Evolutionary conservation across 2,329 filamentous ascomycete genomes (phyloP).

Genomic region (Claviceps digitariae): DNA sequence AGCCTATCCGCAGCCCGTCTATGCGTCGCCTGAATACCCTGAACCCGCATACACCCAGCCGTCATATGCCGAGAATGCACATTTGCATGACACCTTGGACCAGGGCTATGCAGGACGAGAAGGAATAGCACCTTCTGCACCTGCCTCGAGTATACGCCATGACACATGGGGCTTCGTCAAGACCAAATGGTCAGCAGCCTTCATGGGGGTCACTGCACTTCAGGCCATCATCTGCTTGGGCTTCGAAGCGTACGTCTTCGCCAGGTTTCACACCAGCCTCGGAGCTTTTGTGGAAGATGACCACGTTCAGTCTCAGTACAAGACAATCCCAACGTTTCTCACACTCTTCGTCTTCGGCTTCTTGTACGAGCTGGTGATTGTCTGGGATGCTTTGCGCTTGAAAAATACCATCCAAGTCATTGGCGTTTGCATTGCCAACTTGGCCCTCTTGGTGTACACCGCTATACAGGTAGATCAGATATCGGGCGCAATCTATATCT

Average conservation of each 20-base stretch:
- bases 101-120: conserved; percentile 25
- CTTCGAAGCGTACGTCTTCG: conserved; percentile 91
- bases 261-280: conserved; percentile 59
- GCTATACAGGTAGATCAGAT: conserved; percentile 91
- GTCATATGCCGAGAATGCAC: conserved; percentile 15
- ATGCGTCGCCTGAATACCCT: conserved; percentile 16
- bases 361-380: conserved; percentile 76
- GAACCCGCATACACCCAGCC: conserved; percentile 14
- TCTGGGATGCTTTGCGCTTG: conserved; percentile 83
- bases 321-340: conserved; percentile 85
- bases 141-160: conserved; percentile 17
- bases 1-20: conserved; percentile 19
- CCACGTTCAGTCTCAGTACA: conserved; percentile 37
- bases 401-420: conserved; percentile 99
- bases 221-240: conserved; percentile 72
- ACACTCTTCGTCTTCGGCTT: conserved; percentile 97
- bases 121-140: conserved; percentile 20
- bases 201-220: conserved; percentile 57
- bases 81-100: conserved; percentile 19
- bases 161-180: conserved; percentile 57
- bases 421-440: conserved; percentile 82
- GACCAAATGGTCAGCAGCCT: conserved; percentile 78
- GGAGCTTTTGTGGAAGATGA: conserved; percentile 24
- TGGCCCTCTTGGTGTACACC: conserved; percentile 84
- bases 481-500: conserved; percentile 48